Conservation (phyloP, 2,329 filamentous ascomycete species). For the Claviceps pusilla region DNA sequence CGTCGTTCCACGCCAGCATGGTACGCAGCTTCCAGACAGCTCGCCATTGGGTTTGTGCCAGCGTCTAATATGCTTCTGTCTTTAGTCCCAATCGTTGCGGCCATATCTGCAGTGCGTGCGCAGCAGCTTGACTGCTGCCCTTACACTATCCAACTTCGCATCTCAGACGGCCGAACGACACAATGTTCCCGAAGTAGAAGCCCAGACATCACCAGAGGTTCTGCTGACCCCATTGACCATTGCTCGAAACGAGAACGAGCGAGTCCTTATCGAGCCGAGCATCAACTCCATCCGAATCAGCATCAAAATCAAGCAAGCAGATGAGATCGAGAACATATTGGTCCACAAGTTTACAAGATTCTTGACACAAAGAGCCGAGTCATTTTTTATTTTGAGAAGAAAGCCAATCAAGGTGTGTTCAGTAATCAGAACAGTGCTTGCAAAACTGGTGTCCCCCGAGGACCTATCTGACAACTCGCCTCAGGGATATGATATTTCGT, state of each 20-base stretch:
- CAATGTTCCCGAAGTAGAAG: slow-evolving; percentile 96
- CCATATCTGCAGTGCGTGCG: slow-evolving; percentile 95
- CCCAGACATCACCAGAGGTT: slow-evolving; percentile 81
- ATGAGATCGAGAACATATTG: slow-evolving; percentile 95
- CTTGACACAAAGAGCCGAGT: slow-evolving; percentile 87
- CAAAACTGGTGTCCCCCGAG: neutral
- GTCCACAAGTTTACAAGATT: slow-evolving; percentile 98
- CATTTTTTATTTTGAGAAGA: slow-evolving; percentile 88
- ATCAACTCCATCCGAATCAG: slow-evolving; percentile 94
- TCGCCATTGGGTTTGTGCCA: no score
- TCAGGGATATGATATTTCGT: slow-evolving; percentile 95
- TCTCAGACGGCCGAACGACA: slow-evolving; percentile 93
- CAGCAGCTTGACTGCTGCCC: slow-evolving; percentile 81
- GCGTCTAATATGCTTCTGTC: neutral
- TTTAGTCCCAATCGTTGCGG: slow-evolving; percentile 83
- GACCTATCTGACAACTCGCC: slow-evolving; percentile 4
- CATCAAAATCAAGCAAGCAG: slow-evolving; percentile 98
- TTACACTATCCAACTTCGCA: slow-evolving; percentile 84
- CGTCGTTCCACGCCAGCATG: neutral
- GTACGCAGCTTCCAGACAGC: neutral
- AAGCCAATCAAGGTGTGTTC: slow-evolving; percentile 75
- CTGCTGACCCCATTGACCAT: slow-evolving; percentile 82
- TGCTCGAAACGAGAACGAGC: slow-evolving; percentile 92
- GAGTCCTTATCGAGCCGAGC: slow-evolving; percentile 87
- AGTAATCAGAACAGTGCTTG: neutral